Conservation (phyloP, 1,284 basidiomycete genomes). For the Tetrapyrgos nigripes region DNA sequence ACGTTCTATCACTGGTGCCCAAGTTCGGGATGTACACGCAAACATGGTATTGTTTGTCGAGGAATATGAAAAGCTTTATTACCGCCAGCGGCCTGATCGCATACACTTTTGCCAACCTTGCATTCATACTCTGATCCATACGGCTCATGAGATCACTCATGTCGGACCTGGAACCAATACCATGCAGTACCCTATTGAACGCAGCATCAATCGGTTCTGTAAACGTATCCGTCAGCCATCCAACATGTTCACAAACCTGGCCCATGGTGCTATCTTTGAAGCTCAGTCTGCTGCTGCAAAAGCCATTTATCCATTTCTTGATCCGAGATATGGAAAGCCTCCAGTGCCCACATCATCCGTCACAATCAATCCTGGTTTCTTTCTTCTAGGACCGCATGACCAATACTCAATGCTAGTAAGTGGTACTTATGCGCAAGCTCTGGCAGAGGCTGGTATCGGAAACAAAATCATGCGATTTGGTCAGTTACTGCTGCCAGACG, state of each 20-base stretch:
- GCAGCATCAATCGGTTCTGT: slow-evolving; percentile 28
- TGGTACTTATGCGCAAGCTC: not conserved
- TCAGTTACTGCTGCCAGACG: slow-evolving; percentile 31
- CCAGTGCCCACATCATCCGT: slow-evolving; percentile 7
- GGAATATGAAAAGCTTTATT: slow-evolving; percentile 36
- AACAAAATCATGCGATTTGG: slow-evolving; percentile 27
- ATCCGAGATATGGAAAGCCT: not conserved
- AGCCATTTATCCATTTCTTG: slow-evolving; percentile 23
- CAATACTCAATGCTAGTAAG: not conserved
- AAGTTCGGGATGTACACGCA: slow-evolving; percentile 19
- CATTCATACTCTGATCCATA: slow-evolving; percentile 34
- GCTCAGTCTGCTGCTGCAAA: slow-evolving; percentile 22
- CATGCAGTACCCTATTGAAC: slow-evolving; percentile 28
- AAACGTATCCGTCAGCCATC: slow-evolving; percentile 28
- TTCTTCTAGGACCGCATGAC: slow-evolving; percentile 8
- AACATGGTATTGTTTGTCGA: slow-evolving; percentile 26
- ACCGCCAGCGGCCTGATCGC: slow-evolving; percentile 26
- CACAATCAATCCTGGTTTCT: slow-evolving; percentile 14
- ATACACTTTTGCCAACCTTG: slow-evolving; percentile 38
- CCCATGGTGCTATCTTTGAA: slow-evolving; percentile 18
- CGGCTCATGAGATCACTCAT: slow-evolving; percentile 26
- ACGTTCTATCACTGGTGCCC: slow-evolving; percentile 15
- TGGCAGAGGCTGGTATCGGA: not conserved
- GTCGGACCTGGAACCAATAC: slow-evolving; percentile 31
- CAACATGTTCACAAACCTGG: slow-evolving; percentile 27